Evolutionary conservation across 2,329 filamentous ascomycete genomes (phyloP), one percentile per base, ranked within the genome.

Genomic region (Colletotrichum spaethianum): DNA sequence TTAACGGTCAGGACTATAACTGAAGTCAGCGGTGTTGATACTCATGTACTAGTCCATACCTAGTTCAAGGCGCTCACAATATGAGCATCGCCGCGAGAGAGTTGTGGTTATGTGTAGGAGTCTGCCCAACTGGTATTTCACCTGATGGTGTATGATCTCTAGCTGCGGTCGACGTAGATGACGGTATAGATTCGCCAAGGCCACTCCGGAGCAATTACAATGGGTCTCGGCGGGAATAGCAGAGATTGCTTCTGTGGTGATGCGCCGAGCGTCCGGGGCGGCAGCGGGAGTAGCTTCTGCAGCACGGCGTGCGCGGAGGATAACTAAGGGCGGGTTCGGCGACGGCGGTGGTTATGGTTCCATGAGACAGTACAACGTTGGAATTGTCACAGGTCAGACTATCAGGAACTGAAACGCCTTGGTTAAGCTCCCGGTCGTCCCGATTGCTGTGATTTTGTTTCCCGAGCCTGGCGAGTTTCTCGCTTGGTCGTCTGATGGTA

Each of bases 401-500:
- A 70, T 70, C 12, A 81, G 80, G 14, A n/a, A n/a, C n/a, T n/a
- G n/a, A n/a, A n/a, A n/a, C 74, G 73, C 74, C 11, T 82, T 80
- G 0, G 71, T 83, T 33, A 75, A 80, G 74, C 78, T 83, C 57
- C 80, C 81, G 18, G 76, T 81, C 33, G 79, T 82, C 1, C 79
- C 81, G n/a, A 81, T 78, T 20, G 78, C 80, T 2, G 77, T 75
- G 7, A 78, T 77, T 31, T 63, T 80, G 18, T 75, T 73, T 36
- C 67, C 76, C n/a, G 62, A 69, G 28, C 64, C 74, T 4, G 75
- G 76, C 4, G 73, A 77, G 42, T 66, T 79, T 3, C 55, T 78
- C 40, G 75, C 77, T 26, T 79, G 77, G 78, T 77, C 76, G 11
- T 75, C 77, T n/a, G 63, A 18, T 76, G 31, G 62, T 18, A 63